Conservation (phyloP, 2,329 filamentous ascomycete species). For the Xylaria sp. region DNA sequence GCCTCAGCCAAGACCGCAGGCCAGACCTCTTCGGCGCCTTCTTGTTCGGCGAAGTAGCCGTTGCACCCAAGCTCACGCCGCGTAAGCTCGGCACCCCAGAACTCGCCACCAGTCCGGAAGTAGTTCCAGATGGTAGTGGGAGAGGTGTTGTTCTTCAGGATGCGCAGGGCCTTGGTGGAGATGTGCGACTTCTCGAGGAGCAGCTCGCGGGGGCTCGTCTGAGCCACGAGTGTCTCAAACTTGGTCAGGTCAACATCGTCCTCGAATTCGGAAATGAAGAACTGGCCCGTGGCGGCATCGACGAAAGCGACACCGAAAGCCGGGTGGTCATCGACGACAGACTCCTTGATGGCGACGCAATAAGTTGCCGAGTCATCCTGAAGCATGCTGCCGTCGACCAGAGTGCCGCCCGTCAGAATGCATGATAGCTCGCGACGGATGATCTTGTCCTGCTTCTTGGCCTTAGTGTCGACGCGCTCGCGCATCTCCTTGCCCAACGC, state of each 20-base stretch:
- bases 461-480: constrained; percentile 74
- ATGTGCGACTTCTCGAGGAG: constrained; percentile 85
- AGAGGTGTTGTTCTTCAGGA: constrained; percentile 92
- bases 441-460: constrained; percentile 83
- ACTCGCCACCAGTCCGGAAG: constrained; percentile 83
- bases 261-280: constrained; percentile 87
- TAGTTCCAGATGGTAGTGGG: constrained; percentile 96
- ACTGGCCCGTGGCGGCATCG: constrained; percentile 93
- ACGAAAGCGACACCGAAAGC: constrained; percentile 92
- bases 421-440: constrained; percentile 89
- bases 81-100: constrained; percentile 84
- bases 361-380: constrained; percentile 98
- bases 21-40: constrained; percentile 64
- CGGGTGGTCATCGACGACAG: constrained; percentile 71
- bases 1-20: constrained; percentile 73
- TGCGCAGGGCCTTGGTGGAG: constrained; percentile 86
- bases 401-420: constrained; percentile 86
- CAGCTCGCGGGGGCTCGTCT: constrained; percentile 85
- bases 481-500: constrained; percentile 97
- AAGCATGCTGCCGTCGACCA: constrained; percentile 95
- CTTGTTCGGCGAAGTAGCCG: constrained; percentile 72
- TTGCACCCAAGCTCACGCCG: constrained; percentile 78
- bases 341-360: constrained; percentile 92
- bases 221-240: constrained; percentile 95
- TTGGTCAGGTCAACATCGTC: constrained; percentile 94